A percentile compares a stretch with the other conserved stretches of the same genome.
These are phyloP conservation scores for Hyparrhenia diplandra DNA, from an alignment of 176 grass and related monocot genomes.

Conservation along the genomic window DNA sequence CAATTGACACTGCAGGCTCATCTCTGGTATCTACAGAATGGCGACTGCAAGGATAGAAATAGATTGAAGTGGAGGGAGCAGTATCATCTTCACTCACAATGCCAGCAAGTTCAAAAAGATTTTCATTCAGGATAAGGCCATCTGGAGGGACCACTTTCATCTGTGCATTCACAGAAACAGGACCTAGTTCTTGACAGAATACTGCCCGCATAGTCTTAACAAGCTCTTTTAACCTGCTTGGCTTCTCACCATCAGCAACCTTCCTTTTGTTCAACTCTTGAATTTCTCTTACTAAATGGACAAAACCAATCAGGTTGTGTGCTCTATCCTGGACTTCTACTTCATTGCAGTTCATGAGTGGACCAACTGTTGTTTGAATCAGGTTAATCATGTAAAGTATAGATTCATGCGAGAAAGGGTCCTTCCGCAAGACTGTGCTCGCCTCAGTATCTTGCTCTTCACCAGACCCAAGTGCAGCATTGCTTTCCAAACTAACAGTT, in stretches of 20 bases:
- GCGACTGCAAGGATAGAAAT: slow-evolving; percentile 34
- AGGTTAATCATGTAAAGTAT: slow-evolving; percentile 60
- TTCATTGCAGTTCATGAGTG: slow-evolving; percentile 65
- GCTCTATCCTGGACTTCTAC: slow-evolving; percentile 85
- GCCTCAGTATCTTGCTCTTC: slow-evolving; percentile 7
- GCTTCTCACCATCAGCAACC: slow-evolving; percentile 22
- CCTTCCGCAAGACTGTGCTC: slow-evolving; percentile 20
- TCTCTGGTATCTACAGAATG: slow-evolving; percentile 24
- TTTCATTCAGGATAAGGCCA: slow-evolving; percentile 53
- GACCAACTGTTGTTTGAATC: slow-evolving; percentile 62
- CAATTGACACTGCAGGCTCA: slow-evolving; percentile 39
- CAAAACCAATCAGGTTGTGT: slow-evolving; percentile 65
- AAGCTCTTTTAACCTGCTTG: slow-evolving; percentile 32
- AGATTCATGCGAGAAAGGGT: slow-evolving; percentile 35
- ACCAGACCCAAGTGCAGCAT: slow-evolving; percentile 16
- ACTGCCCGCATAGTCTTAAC: slow-evolving; percentile 49
- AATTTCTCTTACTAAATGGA: slow-evolving; percentile 42
- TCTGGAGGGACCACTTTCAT: slow-evolving; percentile 52
- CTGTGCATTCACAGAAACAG: slow-evolving; percentile 73
- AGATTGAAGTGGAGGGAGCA: slow-evolving; percentile 34
- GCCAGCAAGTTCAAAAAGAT: slow-evolving; percentile 46
- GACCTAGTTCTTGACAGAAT: slow-evolving; percentile 80
- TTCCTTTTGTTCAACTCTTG: slow-evolving; percentile 38
- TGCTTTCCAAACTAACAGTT: slow-evolving; percentile 12
- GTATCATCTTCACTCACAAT: slow-evolving; percentile 50